Evolutionary conservation across 1,284 basidiomycete species (phyloP).

Genomic region (Melampsora americana): DNA sequence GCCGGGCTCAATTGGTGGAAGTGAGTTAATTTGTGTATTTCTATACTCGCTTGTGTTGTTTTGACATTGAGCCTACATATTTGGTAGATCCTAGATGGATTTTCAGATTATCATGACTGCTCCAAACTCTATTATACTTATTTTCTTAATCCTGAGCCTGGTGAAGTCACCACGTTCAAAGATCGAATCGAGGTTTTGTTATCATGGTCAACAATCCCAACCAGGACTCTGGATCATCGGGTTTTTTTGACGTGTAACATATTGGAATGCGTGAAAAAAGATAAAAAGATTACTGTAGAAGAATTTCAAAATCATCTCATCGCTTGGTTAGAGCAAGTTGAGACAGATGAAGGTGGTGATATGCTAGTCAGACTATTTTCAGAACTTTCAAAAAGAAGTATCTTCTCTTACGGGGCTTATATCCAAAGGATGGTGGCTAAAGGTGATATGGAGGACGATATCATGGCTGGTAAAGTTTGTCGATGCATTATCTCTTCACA

Average conservation of each 20-base stretch:
- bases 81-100: slow-evolving; percentile 31
- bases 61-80: slow-evolving; percentile 7
- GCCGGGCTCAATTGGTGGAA: slow-evolving; percentile 43
- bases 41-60: background rate
- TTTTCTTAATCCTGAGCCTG: slow-evolving; percentile 33
- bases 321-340: slow-evolving; percentile 43
- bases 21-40: slow-evolving; percentile 1
- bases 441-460: slow-evolving; percentile 42
- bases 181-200: slow-evolving; percentile 40
- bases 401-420: slow-evolving; percentile 43
- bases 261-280: slow-evolving; percentile 31
- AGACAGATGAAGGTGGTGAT: slow-evolving; percentile 37
- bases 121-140: slow-evolving; percentile 42
- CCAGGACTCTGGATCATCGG: slow-evolving; percentile 16
- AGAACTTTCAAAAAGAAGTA: slow-evolving; percentile 33
- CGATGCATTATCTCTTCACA: background rate
- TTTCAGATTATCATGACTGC: slow-evolving; percentile 38
- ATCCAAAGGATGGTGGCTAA: slow-evolving; percentile 43
- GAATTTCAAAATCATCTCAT: slow-evolving; percentile 42
- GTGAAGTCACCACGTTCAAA: slow-evolving; percentile 33
- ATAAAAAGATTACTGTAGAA: slow-evolving; percentile 28
- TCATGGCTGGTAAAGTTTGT: slow-evolving; percentile 41
- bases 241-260: slow-evolving; percentile 30
- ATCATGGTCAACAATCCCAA: slow-evolving; percentile 39
- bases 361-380: slow-evolving; percentile 42